phyloP scores from a whole-genome alignment of 176 grass and related monocot species.

The Carex littledalei region DNA sequence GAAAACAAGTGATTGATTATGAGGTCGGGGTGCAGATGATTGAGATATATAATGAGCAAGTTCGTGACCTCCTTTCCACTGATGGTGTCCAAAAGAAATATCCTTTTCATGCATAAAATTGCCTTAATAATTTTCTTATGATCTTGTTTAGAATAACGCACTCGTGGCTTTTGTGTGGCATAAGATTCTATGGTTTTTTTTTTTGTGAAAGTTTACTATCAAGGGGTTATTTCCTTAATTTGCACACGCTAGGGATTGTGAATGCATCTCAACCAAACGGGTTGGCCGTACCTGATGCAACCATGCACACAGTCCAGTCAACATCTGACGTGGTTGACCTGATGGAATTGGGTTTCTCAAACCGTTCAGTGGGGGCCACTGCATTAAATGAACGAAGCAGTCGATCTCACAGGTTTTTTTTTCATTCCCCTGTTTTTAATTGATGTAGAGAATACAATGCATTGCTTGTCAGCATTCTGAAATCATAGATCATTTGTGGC shows the following conservation, averaged over 20 bases:
- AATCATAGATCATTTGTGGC: constrained; percentile 21
- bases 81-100: constrained; percentile 82
- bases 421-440: constrained; percentile 12
- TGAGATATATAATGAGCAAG: constrained; percentile 97
- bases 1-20: constrained; percentile 50
- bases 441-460: neutral
- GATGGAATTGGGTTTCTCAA: constrained; percentile 65
- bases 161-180: neutral
- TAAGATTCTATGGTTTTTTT: neutral
- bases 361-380: constrained; percentile 74
- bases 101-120: constrained; percentile 47
- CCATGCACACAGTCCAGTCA: constrained; percentile 60
- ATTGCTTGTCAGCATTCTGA: neutral
- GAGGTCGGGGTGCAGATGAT: constrained; percentile 90
- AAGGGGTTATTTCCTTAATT: constrained; percentile 51
- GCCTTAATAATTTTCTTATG: neutral
- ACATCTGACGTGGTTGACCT: constrained; percentile 76
- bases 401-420: constrained; percentile 68
- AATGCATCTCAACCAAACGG: constrained; percentile 64
- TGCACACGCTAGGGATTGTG: constrained; percentile 67
- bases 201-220: neutral
- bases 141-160: neutral
- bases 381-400: constrained; percentile 93
- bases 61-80: constrained; percentile 65
- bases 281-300: constrained; percentile 75